Conservation (phyloP, 2,329 filamentous ascomycete species). For the Hypoxylon sp. region DNA sequence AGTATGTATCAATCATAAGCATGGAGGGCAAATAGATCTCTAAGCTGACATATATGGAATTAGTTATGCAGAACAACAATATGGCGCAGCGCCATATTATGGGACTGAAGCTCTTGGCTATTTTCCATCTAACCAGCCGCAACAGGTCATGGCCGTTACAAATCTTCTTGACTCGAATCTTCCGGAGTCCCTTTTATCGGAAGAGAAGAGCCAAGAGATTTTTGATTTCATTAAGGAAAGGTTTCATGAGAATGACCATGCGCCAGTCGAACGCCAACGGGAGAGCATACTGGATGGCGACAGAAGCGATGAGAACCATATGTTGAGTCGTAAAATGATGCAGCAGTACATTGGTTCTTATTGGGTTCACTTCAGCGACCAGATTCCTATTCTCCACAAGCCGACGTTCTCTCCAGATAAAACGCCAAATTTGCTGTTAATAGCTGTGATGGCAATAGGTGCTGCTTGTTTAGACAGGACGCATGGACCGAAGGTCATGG, state of each 20-base stretch:
- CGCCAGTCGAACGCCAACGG: slow-evolving; percentile 80
- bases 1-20: slow-evolving; percentile 59
- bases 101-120: slow-evolving; percentile 67
- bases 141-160: slow-evolving; percentile 91
- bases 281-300: slow-evolving; percentile 85
- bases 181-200: slow-evolving; percentile 85
- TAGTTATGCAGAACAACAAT: slow-evolving; percentile 70
- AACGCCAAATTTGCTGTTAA: slow-evolving; percentile 85
- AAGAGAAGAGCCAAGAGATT: slow-evolving; percentile 87
- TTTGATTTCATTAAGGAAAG: slow-evolving; percentile 84
- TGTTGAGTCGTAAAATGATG: slow-evolving; percentile 93
- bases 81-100: slow-evolving; percentile 65
- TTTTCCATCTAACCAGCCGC: slow-evolving; percentile 70
- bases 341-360: slow-evolving; percentile 94
- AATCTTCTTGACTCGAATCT: slow-evolving; percentile 85
- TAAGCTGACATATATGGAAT: slow-evolving; percentile 35
- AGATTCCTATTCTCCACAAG: slow-evolving; percentile 93
- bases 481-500: slow-evolving; percentile 80
- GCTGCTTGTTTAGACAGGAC: slow-evolving; percentile 90
- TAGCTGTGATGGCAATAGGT: slow-evolving; percentile 93
- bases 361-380: slow-evolving; percentile 95
- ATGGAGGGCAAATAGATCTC: background rate
- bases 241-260: slow-evolving; percentile 85
- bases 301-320: slow-evolving; percentile 73
- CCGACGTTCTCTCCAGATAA: slow-evolving; percentile 92